Base-by-base conservation (phyloP, 73 alveolate species). In the Blepharisma stoltei region DNA sequence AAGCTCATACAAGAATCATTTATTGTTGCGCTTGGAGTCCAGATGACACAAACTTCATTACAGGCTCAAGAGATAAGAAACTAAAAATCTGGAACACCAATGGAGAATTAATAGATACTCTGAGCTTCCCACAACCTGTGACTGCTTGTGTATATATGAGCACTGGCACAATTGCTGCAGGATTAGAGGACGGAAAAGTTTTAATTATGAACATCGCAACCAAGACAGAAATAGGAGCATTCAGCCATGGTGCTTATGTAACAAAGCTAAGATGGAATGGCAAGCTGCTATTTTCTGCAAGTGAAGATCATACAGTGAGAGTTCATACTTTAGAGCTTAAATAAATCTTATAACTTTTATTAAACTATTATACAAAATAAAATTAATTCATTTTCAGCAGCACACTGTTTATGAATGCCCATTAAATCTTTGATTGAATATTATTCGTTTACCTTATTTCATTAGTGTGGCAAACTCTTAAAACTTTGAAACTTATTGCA, bases 41-140 rank as follows among this genome's bases (percentile, higher is more conserved):
- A 71, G 98, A 96, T 88, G 97, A 94, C 70, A 66, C 81, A 53
- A 71, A 65, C 65, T 90, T 94, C 67, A 88, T 87, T 6, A 94
- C 99, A 6, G 98, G 99, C 23, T 87, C 97, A 43, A 96, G 98
- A 85, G 99, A 96, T 78, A 94, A 96, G 82, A 78, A 86, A 81
- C 43, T 83, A 9, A 78, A 81, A 67, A 78, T 83, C n/a, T 80
- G 82, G 27, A 53, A 80, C 14, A 55, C 81, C 9, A 32, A 23
- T 9, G 73, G 55, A 6, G 90, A 60, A 25, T 9, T 60, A 9
- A 25, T 60, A 14, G 46, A 14, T n/a, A 18, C 18, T 60, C 11
- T 60, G 37, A 25, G 5, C 18, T 60, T 60, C 23, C 48, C 37
- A 18, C 18, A 11, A 14, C 48, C 48, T 1, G 73, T 60, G 2